Percentiles rank a stretch among this genome's conserved stretches.
phyloP scores from a whole-genome alignment of 2,329 filamentous ascomycete genomes.

The Calonectria honghensis region DNA sequence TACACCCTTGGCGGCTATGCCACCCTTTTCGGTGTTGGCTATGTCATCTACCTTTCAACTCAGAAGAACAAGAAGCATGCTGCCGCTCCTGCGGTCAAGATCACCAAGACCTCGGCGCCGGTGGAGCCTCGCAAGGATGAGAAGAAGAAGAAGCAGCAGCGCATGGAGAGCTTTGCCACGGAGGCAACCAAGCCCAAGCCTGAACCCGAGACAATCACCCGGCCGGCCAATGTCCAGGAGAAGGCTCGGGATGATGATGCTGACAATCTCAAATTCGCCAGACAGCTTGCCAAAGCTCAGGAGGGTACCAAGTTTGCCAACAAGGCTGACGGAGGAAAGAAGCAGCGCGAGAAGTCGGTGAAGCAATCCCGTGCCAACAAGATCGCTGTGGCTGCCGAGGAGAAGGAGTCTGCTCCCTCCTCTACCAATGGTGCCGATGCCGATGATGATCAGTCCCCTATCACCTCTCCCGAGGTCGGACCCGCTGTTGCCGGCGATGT shows the following conservation, averaged over 20 bases:
- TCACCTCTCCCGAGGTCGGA: constrained; percentile 77
- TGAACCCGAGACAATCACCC: constrained; percentile 54
- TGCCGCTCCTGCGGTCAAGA: constrained; percentile 54
- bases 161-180: constrained; percentile 64
- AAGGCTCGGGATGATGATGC: constrained; percentile 75
- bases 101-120: constrained; percentile 54
- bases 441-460: constrained; percentile 86
- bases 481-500: constrained; percentile 81
- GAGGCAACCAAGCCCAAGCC: constrained; percentile 65
- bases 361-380: constrained; percentile 80
- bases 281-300: constrained; percentile 82
- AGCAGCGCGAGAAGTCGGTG: constrained; percentile 80
- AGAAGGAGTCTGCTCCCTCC: constrained; percentile 69
- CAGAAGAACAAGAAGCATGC: constrained; percentile 59
- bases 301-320: constrained; percentile 78
- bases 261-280: constrained; percentile 85
- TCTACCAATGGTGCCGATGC: constrained; percentile 85
- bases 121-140: constrained; percentile 63
- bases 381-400: constrained; percentile 65
- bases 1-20: constrained; percentile 63
- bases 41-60: constrained; percentile 61
- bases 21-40: constrained; percentile 61
- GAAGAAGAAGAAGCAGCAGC: constrained; percentile 69
- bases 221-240: constrained; percentile 56
- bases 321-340: constrained; percentile 75